A percentile compares a stretch with the other conserved stretches of the same genome.
Evolutionary conservation across 208 protist genomes (phyloP).

Genomic region (Leishmania braziliensis): DNA sequence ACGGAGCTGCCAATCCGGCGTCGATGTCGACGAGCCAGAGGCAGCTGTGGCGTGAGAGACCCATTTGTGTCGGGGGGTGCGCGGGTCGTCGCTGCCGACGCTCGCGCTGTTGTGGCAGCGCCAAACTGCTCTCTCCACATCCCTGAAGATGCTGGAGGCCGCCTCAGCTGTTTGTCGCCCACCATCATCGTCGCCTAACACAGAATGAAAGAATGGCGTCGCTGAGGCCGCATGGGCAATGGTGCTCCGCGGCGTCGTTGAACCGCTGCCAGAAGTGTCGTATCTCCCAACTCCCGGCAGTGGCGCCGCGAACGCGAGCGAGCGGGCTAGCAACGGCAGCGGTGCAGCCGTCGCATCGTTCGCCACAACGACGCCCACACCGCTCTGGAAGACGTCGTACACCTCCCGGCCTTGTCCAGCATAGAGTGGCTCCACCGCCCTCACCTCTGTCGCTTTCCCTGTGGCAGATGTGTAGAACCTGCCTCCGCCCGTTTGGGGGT

Average conservation of each 20-base stretch:
- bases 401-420: slow-evolving; percentile 4
- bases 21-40: neutral
- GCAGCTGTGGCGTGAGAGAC: neutral
- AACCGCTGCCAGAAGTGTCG: neutral
- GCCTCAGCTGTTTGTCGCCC: neutral
- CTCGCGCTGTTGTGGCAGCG: neutral
- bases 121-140: neutral
- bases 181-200: slow-evolving; percentile 1
- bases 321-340: neutral
- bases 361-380: neutral
- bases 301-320: neutral
- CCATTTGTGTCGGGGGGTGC: neutral
- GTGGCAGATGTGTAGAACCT: neutral
- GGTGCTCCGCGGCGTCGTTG: neutral
- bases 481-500: neutral
- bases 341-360: neutral
- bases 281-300: neutral
- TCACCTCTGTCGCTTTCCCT: neutral
- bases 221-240: neutral
- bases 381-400: neutral
- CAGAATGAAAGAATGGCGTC: slow-evolving; percentile 1
- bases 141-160: neutral
- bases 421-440: neutral
- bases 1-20: neutral
- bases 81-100: neutral